phyloP scores from a whole-genome alignment of 2,329 filamentous ascomycete species.

The Aureobasidium sp. region DNA sequence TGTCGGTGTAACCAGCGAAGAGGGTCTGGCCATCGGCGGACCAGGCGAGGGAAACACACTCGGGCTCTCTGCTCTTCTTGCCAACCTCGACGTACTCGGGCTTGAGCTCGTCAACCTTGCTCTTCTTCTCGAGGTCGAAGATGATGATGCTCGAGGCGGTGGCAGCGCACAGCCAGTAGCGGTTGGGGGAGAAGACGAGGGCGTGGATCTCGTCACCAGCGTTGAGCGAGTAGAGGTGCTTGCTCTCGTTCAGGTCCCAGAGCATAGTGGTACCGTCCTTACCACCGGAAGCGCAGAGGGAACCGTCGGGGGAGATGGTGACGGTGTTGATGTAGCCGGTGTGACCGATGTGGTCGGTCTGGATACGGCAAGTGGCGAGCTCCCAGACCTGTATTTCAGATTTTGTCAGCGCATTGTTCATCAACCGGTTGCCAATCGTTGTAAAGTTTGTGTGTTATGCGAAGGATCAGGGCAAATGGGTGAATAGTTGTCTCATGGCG shows the following conservation, averaged over 20 bases:
- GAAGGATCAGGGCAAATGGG: slow-evolving; percentile 68
- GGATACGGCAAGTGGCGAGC: slow-evolving; percentile 97
- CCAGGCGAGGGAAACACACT: slow-evolving; percentile 97
- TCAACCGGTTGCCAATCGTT: neutral
- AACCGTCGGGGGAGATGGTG: slow-evolving; percentile 99
- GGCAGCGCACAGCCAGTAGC: slow-evolving; percentile 99
- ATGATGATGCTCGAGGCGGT: slow-evolving; percentile 98
- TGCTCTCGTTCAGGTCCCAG: slow-evolving; percentile 99
- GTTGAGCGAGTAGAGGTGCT: slow-evolving; percentile 99
- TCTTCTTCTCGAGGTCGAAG: slow-evolving; percentile 99
- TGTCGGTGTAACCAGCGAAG: slow-evolving; percentile 99
- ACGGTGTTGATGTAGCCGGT: slow-evolving; percentile 99
- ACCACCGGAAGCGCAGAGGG: slow-evolving; percentile 96
- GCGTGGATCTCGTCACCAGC: slow-evolving; percentile 99
- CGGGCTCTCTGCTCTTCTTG: slow-evolving; percentile 98
- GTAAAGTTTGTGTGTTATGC: neutral
- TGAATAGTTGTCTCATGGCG: slow-evolving; percentile 98
- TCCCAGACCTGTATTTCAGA: slow-evolving; percentile 78
- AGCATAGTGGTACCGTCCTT: slow-evolving; percentile 99
- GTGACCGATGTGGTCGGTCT: slow-evolving; percentile 99
- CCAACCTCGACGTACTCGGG: slow-evolving; percentile 91
- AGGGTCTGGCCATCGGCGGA: slow-evolving; percentile 97
- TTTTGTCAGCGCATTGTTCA: slow-evolving; percentile 9
- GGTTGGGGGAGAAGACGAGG: slow-evolving; percentile 99
- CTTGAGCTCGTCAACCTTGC: slow-evolving; percentile 99